Conservation (phyloP, 108 stramenopile species). For the Tribonema minus region DNA sequence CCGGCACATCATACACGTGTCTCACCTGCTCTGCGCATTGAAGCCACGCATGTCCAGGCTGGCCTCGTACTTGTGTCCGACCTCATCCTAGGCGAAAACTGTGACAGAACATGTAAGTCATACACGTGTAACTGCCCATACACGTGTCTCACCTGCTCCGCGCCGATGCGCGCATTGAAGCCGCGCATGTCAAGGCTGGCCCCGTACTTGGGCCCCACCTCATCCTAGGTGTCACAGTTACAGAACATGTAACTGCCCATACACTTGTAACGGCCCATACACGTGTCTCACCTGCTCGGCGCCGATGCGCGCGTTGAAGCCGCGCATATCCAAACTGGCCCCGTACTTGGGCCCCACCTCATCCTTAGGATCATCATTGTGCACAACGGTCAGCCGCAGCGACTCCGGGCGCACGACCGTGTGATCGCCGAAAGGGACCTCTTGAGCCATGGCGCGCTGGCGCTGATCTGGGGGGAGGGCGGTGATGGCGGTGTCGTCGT, state of each 20-base stretch:
- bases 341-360: conserved; percentile 3
- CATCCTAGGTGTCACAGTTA: conserved; percentile 2
- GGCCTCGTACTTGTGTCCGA: too few species aligned
- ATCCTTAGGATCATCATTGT: conserved; percentile 15
- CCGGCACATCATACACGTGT: neutral
- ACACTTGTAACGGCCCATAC: neutral
- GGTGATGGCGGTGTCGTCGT: neutral
- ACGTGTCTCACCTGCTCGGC: neutral
- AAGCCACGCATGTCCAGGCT: too few species aligned
- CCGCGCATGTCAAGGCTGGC: neutral
- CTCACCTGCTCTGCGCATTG: too few species aligned
- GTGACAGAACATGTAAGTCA: too few species aligned
- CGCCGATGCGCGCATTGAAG: neutral
- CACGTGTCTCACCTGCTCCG: neutral
- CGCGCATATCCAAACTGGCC: neutral
- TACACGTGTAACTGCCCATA: neutral
- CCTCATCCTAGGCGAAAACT: too few species aligned
- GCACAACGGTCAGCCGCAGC: neutral
- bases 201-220: conserved; percentile 3
- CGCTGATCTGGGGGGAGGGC: neutral
- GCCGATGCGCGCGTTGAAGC: neutral
- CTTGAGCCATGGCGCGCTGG: neutral
- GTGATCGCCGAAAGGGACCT: too few species aligned
- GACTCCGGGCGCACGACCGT: neutral
- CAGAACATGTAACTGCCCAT: too few species aligned